Evolutionary conservation across 768 basidiomycete species (phyloP).

Genomic region (Leccinum rimulosum): DNA sequence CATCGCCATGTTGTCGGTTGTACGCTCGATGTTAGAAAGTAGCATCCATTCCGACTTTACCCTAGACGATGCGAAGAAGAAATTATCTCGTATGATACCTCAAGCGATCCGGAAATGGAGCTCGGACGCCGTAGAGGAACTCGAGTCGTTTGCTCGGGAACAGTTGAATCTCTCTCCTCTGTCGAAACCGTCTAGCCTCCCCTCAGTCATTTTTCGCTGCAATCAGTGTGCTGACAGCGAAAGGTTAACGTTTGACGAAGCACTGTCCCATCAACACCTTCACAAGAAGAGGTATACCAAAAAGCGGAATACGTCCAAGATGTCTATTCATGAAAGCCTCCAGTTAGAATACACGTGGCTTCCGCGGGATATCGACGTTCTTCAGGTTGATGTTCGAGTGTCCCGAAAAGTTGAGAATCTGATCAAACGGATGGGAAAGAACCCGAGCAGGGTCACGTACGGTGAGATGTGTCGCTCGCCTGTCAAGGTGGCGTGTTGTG

Average conservation of each 20-base stretch:
- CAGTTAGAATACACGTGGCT: neutral
- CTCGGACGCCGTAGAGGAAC: constrained; percentile 7
- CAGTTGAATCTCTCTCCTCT: neutral
- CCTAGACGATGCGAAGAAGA: neutral
- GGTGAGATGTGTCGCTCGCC: constrained; percentile 2
- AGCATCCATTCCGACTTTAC: neutral
- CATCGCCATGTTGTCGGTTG: constrained; percentile 1
- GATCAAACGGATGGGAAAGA: constrained; percentile 8
- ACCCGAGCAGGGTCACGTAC: neutral
- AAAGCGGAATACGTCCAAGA: neutral
- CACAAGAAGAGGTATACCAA: neutral
- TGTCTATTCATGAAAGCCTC: neutral
- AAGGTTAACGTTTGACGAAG: constrained; percentile 6
- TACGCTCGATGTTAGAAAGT: neutral
- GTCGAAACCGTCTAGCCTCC: constrained; percentile 7
- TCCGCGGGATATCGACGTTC: constrained; percentile 1
- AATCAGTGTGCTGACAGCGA: neutral
- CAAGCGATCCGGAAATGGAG: constrained; percentile 7
- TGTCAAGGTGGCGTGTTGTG: constrained; percentile 5
- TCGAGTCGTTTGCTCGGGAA: constrained; percentile 7
- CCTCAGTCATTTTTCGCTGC: constrained; percentile 13
- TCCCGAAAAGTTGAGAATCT: constrained; percentile 10
- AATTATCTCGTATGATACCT: neutral
- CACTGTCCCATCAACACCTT: constrained; percentile 9
- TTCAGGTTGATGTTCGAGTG: constrained; percentile 7